Evolutionary conservation across 768 basidiomycete genomes (phyloP), one percentile per base, ranked within the genome.

Genomic region (Macrolepiota dolichaula): DNA sequence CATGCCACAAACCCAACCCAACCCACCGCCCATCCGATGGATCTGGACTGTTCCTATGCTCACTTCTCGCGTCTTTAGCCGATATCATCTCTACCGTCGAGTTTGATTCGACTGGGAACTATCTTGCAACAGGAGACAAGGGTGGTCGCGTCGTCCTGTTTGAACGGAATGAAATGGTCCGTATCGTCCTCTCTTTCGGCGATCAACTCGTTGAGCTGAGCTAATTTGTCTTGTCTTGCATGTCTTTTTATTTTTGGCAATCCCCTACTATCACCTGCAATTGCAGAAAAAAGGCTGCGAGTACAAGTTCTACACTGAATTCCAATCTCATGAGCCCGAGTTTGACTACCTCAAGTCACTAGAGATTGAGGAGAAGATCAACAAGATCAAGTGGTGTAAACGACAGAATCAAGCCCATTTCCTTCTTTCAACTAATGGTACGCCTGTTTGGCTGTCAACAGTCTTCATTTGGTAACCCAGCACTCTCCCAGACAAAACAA

Each of bases 341-440:
- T 99, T 99, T 75, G 97, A 99, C 80, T 99, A 99, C 76, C 88
- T 99, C 71, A 99, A 99, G 83, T 97, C 94, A 24, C 82, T 99
- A 67, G 97, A 99, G 84, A 99, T 99, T 76, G 97, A 99, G 78
- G 97, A 99, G 85, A 99, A 99, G 89, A 99, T 99, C 82, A 99
- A 99, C 82, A 93, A 97, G 86, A 99, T 99, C 85, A 94, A 95
- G 74, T 99, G 97, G 97, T 98, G 96, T 82, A 95, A 89, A 80
- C 86, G 97, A 65, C 95, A 97, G 78, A 98, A 98, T 73, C 83
- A 92, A 50, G 96, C 97, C 49, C 97, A 99, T 76, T 98, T 99
- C 76, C 78, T 99, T 59, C 76, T 99, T 55, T 96, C 95, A 61
- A 98, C 97, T 32, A 99, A 99, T 69, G 97, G 97, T 96, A 63